phyloP scores from a whole-genome alignment of 331 rosid species.

The Quercus lobata region DNA sequence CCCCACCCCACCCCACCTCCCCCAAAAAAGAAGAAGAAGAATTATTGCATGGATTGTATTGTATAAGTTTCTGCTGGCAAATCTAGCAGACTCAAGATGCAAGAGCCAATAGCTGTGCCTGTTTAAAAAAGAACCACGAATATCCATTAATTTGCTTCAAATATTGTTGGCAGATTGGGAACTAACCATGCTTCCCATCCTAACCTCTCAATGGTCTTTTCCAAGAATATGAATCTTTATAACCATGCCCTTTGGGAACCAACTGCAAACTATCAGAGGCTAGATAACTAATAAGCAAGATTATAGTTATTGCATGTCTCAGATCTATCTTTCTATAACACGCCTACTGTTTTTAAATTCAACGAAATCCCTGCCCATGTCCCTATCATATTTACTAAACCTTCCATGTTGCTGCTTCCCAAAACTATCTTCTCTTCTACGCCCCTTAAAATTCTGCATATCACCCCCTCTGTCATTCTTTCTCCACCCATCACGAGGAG shows the following conservation, averaged over 20 bases:
- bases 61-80: neutral
- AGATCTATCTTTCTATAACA: constrained; percentile 65
- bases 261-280: neutral
- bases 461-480: constrained; percentile 28
- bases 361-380: constrained; percentile 32
- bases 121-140: neutral
- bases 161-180: neutral
- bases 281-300: neutral
- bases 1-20: too few relatives aligned
- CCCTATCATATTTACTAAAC: constrained; percentile 27
- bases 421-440: constrained; percentile 27
- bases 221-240: neutral
- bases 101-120: neutral
- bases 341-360: constrained; percentile 72
- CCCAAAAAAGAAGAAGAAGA: neutral
- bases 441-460: constrained; percentile 16
- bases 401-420: constrained; percentile 33
- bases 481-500: constrained; percentile 30
- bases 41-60: neutral
- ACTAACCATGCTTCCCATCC: neutral
- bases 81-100: neutral
- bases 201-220: neutral
- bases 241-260: constrained; percentile 1
- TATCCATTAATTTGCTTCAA: neutral
- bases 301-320: neutral